Conservation (phyloP, 2,329 filamentous ascomycete genomes). For the Ophiocordyceps camponoti-saundersi region DNA sequence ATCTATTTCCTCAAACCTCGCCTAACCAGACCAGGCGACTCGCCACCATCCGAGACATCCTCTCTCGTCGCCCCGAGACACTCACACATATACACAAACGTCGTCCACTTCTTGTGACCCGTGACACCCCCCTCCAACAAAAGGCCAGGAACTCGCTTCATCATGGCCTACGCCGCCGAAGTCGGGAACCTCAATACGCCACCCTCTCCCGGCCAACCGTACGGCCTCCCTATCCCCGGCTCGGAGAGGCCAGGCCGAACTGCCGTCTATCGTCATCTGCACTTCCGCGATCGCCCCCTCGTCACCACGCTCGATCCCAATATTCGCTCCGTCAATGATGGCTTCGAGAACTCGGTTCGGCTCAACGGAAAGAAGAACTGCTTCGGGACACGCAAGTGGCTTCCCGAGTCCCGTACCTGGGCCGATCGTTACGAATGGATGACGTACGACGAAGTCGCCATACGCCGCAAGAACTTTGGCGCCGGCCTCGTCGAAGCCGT, state of each 20-base stretch:
- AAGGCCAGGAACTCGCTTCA: conserved; percentile 13
- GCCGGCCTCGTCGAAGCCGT: conserved; percentile 74
- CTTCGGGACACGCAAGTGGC: conserved; percentile 68
- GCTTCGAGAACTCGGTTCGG: conserved; percentile 54
- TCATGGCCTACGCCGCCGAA: conserved; percentile 22
- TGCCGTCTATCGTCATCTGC: conserved; percentile 70
- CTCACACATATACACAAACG: not conserved
- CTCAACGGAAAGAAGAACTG: conserved; percentile 51
- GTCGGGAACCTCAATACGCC: conserved; percentile 37
- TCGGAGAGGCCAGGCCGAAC: conserved; percentile 57
- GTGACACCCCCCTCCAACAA: not conserved
- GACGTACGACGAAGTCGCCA: conserved; percentile 63
- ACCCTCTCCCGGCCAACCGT: conserved; percentile 60
- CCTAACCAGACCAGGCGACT: conserved; percentile 9
- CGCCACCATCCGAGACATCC: not conserved
- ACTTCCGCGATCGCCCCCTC: conserved; percentile 52
- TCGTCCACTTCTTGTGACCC: not conserved
- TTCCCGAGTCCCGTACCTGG: conserved; percentile 55
- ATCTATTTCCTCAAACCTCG: not conserved
- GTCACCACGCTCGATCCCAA: conserved; percentile 56
- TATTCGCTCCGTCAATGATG: conserved; percentile 57
- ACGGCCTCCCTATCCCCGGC: conserved; percentile 61
- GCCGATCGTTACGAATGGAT: conserved; percentile 66
- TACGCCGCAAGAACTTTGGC: conserved; percentile 69
- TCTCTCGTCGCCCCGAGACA: not conserved